Conservation (phyloP, 768 basidiomycete genomes). For the Pleurotus djamor region DNA sequence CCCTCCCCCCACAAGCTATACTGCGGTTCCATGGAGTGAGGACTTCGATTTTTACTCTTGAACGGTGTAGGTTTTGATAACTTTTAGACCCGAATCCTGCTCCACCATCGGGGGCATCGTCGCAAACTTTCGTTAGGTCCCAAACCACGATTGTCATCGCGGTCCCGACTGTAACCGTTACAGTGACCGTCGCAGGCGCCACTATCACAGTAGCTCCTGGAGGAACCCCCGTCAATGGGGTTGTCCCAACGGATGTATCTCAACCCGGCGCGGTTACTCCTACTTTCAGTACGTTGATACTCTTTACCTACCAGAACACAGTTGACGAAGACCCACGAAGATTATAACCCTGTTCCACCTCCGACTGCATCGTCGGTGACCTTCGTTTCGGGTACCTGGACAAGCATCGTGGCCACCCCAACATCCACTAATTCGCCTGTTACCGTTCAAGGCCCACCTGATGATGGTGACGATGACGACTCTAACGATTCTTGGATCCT, state of each 20-base stretch:
- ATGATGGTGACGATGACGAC: background rate
- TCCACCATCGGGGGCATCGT: background rate
- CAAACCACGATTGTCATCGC: background rate
- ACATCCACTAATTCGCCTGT: background rate
- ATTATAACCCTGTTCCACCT: background rate
- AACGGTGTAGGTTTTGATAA: background rate
- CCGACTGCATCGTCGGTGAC: background rate
- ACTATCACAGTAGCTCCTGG: conserved; percentile 4
- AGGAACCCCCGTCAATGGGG: background rate
- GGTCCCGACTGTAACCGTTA: background rate
- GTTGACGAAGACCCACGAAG: background rate
- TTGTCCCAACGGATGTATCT: background rate
- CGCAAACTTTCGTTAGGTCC: background rate
- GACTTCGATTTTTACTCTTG: too few relatives aligned
- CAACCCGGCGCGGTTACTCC: conserved; percentile 2
- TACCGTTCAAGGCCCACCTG: background rate
- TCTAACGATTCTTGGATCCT: background rate
- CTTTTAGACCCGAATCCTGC: background rate
- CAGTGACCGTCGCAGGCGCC: background rate
- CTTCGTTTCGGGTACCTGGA: conserved; percentile 2
- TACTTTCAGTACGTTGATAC: background rate
- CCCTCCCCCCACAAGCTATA: background rate
- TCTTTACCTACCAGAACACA: background rate
- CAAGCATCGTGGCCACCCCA: background rate
- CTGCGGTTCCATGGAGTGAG: conserved; percentile 9